Base-by-base conservation (phyloP, 768 basidiomycete genomes). In the Auricularia heimuer region DNA sequence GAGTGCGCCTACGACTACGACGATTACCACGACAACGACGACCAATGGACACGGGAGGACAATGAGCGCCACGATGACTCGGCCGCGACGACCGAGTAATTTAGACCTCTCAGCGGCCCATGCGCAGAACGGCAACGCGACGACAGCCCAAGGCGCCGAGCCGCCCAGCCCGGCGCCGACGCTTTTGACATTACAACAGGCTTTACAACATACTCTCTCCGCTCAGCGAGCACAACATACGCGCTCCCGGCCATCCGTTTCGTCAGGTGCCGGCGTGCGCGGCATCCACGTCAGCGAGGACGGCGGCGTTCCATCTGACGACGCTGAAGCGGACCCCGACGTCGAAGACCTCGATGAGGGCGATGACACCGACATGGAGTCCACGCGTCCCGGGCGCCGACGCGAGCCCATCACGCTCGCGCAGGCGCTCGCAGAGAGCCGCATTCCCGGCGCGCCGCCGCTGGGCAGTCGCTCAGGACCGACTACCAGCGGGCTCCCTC, bases 361-460 rank as follows among this genome's bases (percentile, higher is more conserved):
- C 39, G 39, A 60, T 10, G 44, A 60, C 29, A 60, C 56, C 6
- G 56, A 29, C 8, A 35, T 33, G 24, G 56, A 60, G 24, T 60
- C 56, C 11, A 60, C 29, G 56, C 56, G 56, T 54, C n/a, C 54
- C n/a, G 18, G 8, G 3, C 21, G 34, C 4, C 56, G 24, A 60
- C 24, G 14, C 56, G 56, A 12, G 42, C 24, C 24, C 6, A 87
- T 94, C 44, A 87, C 85, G 34, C 81, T 94, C 51, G 85, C 81
- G 0, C 85, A 93, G 68, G 87, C 87, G 10, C 76, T 94, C 21
- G 71, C 89, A 63, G 91, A 94, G 77, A 92, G 90, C 68, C 85
- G 91, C 44, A 74, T 90, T 37, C 90, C 91, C 6, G 81, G 87
- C 42, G 71, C 89, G 14, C 89, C 91, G 16, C 90, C 90, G 18